Evolutionary conservation across 2,329 filamentous ascomycete genomes (phyloP), one percentile per base, ranked within the genome.

Genomic region (Pseudogymnoascus pannorum): DNA sequence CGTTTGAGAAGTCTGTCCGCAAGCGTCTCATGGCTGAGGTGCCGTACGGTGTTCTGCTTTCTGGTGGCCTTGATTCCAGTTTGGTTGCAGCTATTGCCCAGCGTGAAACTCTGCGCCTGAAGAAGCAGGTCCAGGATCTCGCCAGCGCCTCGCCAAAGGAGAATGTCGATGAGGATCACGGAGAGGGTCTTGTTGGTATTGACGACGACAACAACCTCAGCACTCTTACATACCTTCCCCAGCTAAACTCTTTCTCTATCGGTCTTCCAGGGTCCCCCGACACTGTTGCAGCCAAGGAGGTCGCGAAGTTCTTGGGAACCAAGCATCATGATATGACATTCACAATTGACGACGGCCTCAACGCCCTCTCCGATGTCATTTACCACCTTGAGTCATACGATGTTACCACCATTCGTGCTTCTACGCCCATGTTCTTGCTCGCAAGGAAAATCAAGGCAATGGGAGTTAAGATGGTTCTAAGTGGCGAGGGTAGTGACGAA

Each of bases 1-100:
- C 88, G 1, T 81, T 99, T 64, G 94, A 97, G 81, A 89, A 87
- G 76, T 87, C 94, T 9, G 94, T 99, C 62, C 86, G 93, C 72
- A 99, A 99, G 80, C 88, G 94, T 67, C 82, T 99, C 74, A 99
- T 99, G 94, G 94, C 94, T 20, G 94, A 99, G 77, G 94, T 99
- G 35, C 94, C 94, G 14, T 99, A 97, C 74, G 94, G 94, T 76
- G 94, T 99, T 20, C 79, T 99, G 63, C 81, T 99, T 58, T 99
- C 94, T 59, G 94, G 94, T 71, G 94, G 94, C 69, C 82, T 99
- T 59, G 94, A 99, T 76, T 99, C 94, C 54, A 96, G 91, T 74
- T 78, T 99, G 76, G 91, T 97, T 33, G 94, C 94, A 36, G 87
- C 94, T 2, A 97, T 99, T 73, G 93, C 94, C 18, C 93, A 97